Evolutionary conservation across 2,329 filamentous ascomycete species (phyloP), one percentile per base, ranked within the genome.

Genomic region (Lasiodiplodia hormozganensis): DNA sequence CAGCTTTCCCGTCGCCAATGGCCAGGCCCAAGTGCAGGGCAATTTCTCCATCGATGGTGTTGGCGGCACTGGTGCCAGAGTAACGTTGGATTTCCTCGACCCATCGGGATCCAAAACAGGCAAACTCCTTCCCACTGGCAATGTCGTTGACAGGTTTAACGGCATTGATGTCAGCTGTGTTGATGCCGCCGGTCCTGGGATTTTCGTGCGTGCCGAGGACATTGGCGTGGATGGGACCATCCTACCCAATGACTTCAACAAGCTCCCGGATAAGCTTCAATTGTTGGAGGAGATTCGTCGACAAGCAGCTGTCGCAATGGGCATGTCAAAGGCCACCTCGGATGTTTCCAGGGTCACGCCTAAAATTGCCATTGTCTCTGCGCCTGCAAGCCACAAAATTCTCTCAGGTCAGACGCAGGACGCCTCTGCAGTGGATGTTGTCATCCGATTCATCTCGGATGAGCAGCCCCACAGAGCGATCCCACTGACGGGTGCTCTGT

Each of bases 231-330:
- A 81, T 18, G 80, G 82, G 1, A 78, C 80, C 8, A 78, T 88
- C 76, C 49, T 81, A 0, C 87, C 88, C 0, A 80, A 85, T 28
- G 78, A 81, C 18, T 82, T 89, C 23, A 82, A 86, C 18, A 77
- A 78, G 0, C 75, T 89, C 2, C 77, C 85, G 11, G 36, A 70
- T 0, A 79, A 79, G 0, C 78, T 90, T 40, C 82, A 68, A 0
- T 81, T 76, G 1, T 77, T 90, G 14, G 87, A 89, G 65, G 76
- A 78, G 0, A 87, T 91, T 64, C 82, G 89, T 0, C 80, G 81
- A 25, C 80, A 83, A 64, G 89, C 90, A 90, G 88, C 87, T 87
- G 0, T 78, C 90, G 64, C 81, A 28, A 92, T 92, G 89, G 88
- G 89, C 0, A 80, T 92, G 57, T 83, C 84, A 8, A 72, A 76